These are phyloP conservation scores for Phoenix roebelenii DNA, from an alignment of 176 grass and related monocot genomes.

Conservation along the genomic window DNA sequence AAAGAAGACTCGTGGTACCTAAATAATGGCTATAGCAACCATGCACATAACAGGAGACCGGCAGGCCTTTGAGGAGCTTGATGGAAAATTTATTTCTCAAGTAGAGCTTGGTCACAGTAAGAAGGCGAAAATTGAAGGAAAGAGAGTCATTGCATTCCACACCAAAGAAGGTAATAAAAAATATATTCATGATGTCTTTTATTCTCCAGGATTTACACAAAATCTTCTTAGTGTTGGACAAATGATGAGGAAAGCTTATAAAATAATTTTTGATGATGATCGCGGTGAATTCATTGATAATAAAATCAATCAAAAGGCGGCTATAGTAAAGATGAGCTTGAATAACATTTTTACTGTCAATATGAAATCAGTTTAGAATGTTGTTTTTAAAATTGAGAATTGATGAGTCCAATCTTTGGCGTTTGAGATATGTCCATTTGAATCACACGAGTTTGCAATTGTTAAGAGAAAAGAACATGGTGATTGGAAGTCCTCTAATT, in stretches of 20 bases:
- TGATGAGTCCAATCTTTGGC: neutral
- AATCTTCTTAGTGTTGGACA: slow-evolving; percentile 11
- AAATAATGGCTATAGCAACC: slow-evolving; percentile 2
- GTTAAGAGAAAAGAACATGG: slow-evolving; percentile 14
- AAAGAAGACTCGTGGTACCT: slow-evolving; percentile 1
- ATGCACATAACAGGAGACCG: slow-evolving; percentile 2
- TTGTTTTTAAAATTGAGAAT: no score
- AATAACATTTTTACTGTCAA: no score
- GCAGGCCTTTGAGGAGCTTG: neutral
- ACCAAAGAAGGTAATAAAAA: neutral
- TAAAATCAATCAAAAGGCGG: neutral
- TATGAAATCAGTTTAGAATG: no score
- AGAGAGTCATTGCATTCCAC: neutral
- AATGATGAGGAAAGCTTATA: neutral
- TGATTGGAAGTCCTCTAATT: neutral
- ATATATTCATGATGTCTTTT: slow-evolving; percentile 5
- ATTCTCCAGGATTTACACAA: neutral
- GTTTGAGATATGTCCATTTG: slow-evolving; percentile 11
- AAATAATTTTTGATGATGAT: neutral
- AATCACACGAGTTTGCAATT: neutral
- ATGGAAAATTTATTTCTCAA: neutral
- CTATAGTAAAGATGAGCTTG: no score
- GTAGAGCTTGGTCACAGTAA: slow-evolving; percentile 10
- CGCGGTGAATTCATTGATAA: neutral
- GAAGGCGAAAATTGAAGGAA: slow-evolving; percentile 6